These are phyloP conservation scores for Penicillium cosmopolitanum DNA, from an alignment of 495 filamentous ascomycete genomes.

Conservation along the genomic window DNA sequence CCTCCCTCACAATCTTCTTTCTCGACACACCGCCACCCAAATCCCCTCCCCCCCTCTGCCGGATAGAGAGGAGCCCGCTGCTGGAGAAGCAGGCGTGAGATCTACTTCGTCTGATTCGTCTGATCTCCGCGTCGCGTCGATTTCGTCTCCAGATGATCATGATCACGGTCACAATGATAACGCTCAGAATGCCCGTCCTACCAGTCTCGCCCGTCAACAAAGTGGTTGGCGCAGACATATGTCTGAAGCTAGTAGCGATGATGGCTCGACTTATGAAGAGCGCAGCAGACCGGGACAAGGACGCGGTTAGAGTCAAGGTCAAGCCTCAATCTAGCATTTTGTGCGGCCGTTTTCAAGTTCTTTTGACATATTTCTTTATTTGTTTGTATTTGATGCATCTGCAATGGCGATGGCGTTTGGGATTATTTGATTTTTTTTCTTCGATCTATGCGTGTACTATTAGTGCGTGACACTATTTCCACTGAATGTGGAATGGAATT, in stretches of 20 bases:
- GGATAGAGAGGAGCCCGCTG: conserved; percentile 19
- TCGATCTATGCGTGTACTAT: background rate
- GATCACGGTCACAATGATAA: conserved; percentile 14
- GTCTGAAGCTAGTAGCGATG: conserved; percentile 28
- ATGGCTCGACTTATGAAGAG: conserved; percentile 16
- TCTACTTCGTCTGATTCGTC: conserved; percentile 22
- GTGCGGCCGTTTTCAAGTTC: background rate
- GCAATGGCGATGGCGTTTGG: conserved; percentile 9
- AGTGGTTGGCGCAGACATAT: conserved; percentile 42
- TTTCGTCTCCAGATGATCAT: conserved; percentile 21
- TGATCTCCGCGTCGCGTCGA: conserved; percentile 26
- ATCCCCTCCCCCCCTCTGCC: conserved; percentile 37
- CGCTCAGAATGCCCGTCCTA: conserved; percentile 19
- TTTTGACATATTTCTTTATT: background rate
- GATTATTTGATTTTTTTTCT: background rate
- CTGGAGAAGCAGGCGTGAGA: conserved; percentile 16
- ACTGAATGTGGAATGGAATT: background rate
- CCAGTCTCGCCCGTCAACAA: conserved; percentile 20
- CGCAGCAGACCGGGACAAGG: conserved; percentile 11
- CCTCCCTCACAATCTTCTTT: conserved; percentile 32
- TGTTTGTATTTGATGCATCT: conserved; percentile 3
- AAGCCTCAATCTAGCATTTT: background rate
- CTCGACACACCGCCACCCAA: conserved; percentile 33
- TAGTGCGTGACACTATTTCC: background rate
- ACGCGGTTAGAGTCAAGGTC: background rate